Base-by-base conservation (phyloP, 2,329 filamentous ascomycete genomes). In the Coniochaeta sp. region DNA sequence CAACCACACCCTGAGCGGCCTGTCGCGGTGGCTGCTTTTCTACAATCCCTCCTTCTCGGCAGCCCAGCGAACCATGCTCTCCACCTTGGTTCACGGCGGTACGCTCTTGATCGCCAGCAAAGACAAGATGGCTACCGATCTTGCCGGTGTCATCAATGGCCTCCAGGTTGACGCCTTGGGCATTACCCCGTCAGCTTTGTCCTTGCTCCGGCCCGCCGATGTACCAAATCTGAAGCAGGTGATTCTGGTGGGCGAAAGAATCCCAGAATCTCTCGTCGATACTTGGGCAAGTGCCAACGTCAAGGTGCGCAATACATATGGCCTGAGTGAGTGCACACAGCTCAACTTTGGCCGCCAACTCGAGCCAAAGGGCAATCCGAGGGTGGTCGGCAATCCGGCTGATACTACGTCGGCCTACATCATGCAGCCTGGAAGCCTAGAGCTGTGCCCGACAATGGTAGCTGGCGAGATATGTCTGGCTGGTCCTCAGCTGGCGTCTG, bases 101-200 rank as follows among this genome's bases (percentile, higher is more conserved):
- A 44, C 43, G 7, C 43, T 44, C 11, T 12, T 44, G 5, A 58
- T 17, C 40, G 58, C 34, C 26, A 24, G 9, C 57, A 58, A 58
- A 38, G 60, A 17, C 31, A 38, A 14, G 22, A 38, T 62, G 58
- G 58, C 43, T 14, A 14, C 43, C 3, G n/a, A 44, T 22, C 17
- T 44, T 12, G 43, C 43, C 8, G 43, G 43, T 24, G 43, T 44
- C 43, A 44, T 44, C 43, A 44, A 44, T 14, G 43, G 22, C n/a
- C 43, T 44, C 62, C 2, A 57, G 52, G 63, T 59, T 0, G 57
- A 54, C 5, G 61, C 64, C 8, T 47, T 58, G 3, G 58, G 62
- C 7, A 59, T 66, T 22, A 66, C 64, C 0, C 63, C 64, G n/a
- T 65, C 64, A 1, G 62, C 65, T n/a, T 62, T 62, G 7, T 52